phyloP scores from a whole-genome alignment of 2,329 filamentous ascomycete genomes.

The Huntiella decipiens region DNA sequence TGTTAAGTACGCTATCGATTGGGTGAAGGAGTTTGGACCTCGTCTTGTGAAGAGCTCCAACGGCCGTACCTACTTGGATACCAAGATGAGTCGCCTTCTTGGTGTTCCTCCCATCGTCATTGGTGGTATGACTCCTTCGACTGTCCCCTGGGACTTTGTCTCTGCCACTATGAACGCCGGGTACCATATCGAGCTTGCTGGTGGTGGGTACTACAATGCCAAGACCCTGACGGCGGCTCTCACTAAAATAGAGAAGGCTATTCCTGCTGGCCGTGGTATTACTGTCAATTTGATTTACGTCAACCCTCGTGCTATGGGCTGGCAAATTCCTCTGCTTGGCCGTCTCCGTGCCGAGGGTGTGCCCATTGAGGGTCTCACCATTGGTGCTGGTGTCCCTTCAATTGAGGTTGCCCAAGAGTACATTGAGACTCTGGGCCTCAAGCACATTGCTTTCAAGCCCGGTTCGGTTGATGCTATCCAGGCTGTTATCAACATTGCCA shows the following conservation, averaged over 20 bases:
- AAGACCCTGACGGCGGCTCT: constrained; percentile 70
- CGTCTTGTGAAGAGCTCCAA: constrained; percentile 73
- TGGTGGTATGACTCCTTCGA: constrained; percentile 83
- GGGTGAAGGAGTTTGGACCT: constrained; percentile 96
- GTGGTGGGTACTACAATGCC: constrained; percentile 74
- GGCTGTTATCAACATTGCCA: constrained; percentile 77
- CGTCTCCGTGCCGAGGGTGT: constrained; percentile 68
- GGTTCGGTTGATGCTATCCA: constrained; percentile 79
- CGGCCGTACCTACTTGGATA: constrained; percentile 84
- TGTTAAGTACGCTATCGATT: constrained; percentile 86
- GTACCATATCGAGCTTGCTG: constrained; percentile 82
- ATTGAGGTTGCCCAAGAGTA: constrained; percentile 88
- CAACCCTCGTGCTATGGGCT: constrained; percentile 72
- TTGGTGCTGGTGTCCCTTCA: constrained; percentile 83
- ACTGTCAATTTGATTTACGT: constrained; percentile 84
- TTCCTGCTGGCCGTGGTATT: constrained; percentile 72
- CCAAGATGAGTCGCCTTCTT: constrained; percentile 79
- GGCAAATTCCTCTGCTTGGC: constrained; percentile 75
- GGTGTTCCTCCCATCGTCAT: constrained; percentile 78
- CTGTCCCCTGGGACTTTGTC: constrained; percentile 80
- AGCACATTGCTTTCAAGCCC: constrained; percentile 89
- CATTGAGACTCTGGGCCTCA: constrained; percentile 77
- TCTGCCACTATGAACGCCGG: constrained; percentile 84
- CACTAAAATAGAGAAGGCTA: constrained; percentile 64
- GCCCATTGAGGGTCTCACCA: constrained; percentile 79